These are phyloP conservation scores for Boechera stricta DNA, from an alignment of 345 rosid genomes.

Conservation along the genomic window DNA sequence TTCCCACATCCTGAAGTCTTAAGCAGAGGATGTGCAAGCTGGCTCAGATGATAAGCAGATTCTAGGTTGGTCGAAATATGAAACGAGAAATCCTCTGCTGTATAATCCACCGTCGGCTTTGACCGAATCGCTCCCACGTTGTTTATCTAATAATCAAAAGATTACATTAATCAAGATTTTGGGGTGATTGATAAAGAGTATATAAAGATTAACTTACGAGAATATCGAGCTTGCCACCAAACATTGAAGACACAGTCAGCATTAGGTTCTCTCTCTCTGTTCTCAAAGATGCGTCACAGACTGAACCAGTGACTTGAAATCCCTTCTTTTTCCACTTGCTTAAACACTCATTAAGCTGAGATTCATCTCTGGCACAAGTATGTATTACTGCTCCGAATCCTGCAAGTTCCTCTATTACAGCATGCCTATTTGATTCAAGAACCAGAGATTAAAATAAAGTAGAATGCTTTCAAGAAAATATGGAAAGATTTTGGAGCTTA, in stretches of 20 bases:
- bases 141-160: conserved; percentile 52
- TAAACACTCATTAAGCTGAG: conserved; percentile 57
- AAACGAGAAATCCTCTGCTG: conserved; percentile 56
- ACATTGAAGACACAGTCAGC: conserved; percentile 51
- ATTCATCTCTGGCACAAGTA: conserved; percentile 68
- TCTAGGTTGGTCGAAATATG: conserved; percentile 60
- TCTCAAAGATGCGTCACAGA: conserved; percentile 46
- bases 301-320: conserved; percentile 57
- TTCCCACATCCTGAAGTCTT: conserved; percentile 60
- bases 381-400: conserved; percentile 73
- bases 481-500: background rate
- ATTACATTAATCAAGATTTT: background rate
- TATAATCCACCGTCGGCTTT: conserved; percentile 54
- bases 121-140: conserved; percentile 54
- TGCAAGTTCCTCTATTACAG: conserved; percentile 69
- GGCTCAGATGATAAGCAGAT: conserved; percentile 61
- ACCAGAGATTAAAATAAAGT: background rate
- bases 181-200: background rate
- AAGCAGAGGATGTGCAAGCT: conserved; percentile 60
- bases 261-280: conserved; percentile 53
- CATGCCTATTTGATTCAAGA: conserved; percentile 49
- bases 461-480: conserved; percentile 8
- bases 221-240: conserved; percentile 60
- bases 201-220: conserved; percentile 48
- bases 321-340: conserved; percentile 56